These are phyloP conservation scores for Oidiodendron maius DNA, from an alignment of 495 filamentous ascomycete genomes.

Conservation along the genomic window DNA sequence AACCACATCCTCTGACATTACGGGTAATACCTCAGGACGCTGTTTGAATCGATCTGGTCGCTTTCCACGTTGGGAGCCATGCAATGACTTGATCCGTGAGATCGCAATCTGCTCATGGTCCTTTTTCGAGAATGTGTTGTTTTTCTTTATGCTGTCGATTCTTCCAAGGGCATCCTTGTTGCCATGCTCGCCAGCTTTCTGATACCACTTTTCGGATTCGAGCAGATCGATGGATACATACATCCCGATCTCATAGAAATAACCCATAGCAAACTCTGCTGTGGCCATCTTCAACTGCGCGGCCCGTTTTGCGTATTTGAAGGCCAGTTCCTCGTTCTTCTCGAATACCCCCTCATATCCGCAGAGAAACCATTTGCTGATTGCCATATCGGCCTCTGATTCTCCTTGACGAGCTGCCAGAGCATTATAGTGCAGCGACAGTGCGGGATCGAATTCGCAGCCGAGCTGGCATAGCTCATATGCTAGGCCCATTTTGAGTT, in stretches of 20 bases:
- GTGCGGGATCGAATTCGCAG: slow-evolving; percentile 88
- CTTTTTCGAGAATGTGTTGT: slow-evolving; percentile 78
- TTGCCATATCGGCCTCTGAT: slow-evolving; percentile 88
- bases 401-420: slow-evolving; percentile 85
- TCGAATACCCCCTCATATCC: slow-evolving; percentile 86
- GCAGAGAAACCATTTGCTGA: slow-evolving; percentile 98
- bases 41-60: slow-evolving; percentile 59
- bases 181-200: slow-evolving; percentile 81
- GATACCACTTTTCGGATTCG: slow-evolving; percentile 86
- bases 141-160: slow-evolving; percentile 78
- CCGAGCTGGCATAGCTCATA: slow-evolving; percentile 91
- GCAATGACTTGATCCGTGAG: slow-evolving; percentile 82
- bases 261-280: slow-evolving; percentile 94
- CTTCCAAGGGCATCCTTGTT: slow-evolving; percentile 83
- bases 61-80: slow-evolving; percentile 76
- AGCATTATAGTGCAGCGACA: slow-evolving; percentile 94
- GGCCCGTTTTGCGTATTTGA: slow-evolving; percentile 81
- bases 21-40: slow-evolving; percentile 43
- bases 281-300: slow-evolving; percentile 75
- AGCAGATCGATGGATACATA: slow-evolving; percentile 73
- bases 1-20: slow-evolving; percentile 37
- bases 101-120: slow-evolving; percentile 93
- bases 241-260: slow-evolving; percentile 96
- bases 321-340: slow-evolving; percentile 93
- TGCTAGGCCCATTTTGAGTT: slow-evolving; percentile 93